Evolutionary conservation across 345 rosid genomes (phyloP), one percentile per base, ranked within the genome.

Genomic region (Gossypioides kirkii): DNA sequence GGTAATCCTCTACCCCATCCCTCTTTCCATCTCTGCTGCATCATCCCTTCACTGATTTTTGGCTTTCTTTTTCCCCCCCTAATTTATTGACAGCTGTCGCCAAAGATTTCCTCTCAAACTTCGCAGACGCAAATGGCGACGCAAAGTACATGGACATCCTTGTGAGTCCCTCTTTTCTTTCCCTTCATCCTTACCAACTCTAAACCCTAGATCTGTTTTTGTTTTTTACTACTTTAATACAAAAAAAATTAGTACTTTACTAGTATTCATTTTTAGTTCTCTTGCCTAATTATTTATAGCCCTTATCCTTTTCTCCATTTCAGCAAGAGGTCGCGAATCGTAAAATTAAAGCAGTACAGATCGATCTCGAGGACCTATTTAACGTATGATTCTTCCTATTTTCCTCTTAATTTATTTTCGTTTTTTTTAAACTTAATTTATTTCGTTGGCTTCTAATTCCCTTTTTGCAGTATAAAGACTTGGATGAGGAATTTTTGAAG

Each of bases 311-410:
- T 38, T 61, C 32, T 76, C 59, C 25, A 9, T 77, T 75, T 61
- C 84, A 95, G 99, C 98, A 89, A 91, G 91, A 92, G 55, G 96
- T 90, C 38, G 89, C 98, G 4, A 95, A 95, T 64, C 87, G 85
- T 58, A 93, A 86, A 87, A 77, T 63, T 76, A 91, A 91, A 20
- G 87, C 97, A 6, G 81, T 95, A 50, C 92, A 91, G 80, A 83
- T 95, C 46, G 96, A 89, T 49, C 88, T 95, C 18, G 93, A 86
- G 58, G 99, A 95, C 82, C 75, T 93, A 23, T 73, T 82, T 62
- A 91, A 88, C 75, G 99, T 95, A 85, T 84, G 74, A 2, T 64
- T 65, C 17, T 69, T 50, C 60, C 25, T 26, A n/a, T 53, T 46
- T 83, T 60, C 65, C 46, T 59, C 46, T 60, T 14, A 22, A 11